Evolutionary conservation across 306 rosid species (phyloP).

Genomic region (Vicia faba): DNA sequence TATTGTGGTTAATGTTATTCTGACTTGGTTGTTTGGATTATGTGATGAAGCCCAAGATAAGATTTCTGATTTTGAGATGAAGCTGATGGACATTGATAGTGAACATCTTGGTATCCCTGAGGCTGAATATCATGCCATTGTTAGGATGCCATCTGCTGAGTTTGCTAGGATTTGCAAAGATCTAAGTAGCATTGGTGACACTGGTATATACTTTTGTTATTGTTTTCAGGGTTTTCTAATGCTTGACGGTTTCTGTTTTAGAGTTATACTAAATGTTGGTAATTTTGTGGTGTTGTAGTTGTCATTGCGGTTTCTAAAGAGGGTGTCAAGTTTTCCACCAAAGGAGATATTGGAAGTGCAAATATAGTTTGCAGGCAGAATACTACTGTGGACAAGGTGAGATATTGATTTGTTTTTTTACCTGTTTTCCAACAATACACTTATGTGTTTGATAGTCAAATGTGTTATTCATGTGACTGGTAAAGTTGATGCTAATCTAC

Average conservation of each 20-base stretch:
- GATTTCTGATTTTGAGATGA: conserved; percentile 96
- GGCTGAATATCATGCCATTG: conserved; percentile 91
- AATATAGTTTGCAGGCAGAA: conserved; percentile 95
- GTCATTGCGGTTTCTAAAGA: conserved; percentile 92
- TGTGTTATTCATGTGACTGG: background rate
- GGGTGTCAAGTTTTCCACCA: conserved; percentile 93
- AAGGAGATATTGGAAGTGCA: conserved; percentile 91
- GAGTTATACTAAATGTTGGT: background rate
- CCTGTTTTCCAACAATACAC: background rate
- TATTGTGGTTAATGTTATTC: background rate
- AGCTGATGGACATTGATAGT: conserved; percentile 94
- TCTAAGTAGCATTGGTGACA: conserved; percentile 91
- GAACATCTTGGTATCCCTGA: conserved; percentile 97
- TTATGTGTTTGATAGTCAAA: background rate
- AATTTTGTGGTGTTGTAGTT: conserved; percentile 52
- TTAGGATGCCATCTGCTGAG: conserved; percentile 88
- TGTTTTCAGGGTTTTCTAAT: background rate
- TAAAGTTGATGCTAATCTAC: background rate
- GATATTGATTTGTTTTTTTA: background rate
- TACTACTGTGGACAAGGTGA: conserved; percentile 86
- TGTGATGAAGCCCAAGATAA: conserved; percentile 63
- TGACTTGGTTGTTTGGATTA: background rate
- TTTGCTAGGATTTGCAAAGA: conserved; percentile 93
- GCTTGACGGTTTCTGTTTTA: background rate
- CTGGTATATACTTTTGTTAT: conserved; percentile 52